Conservation (phyloP, 2,329 filamentous ascomycete genomes). For the Dactylellina haptotyla region DNA sequence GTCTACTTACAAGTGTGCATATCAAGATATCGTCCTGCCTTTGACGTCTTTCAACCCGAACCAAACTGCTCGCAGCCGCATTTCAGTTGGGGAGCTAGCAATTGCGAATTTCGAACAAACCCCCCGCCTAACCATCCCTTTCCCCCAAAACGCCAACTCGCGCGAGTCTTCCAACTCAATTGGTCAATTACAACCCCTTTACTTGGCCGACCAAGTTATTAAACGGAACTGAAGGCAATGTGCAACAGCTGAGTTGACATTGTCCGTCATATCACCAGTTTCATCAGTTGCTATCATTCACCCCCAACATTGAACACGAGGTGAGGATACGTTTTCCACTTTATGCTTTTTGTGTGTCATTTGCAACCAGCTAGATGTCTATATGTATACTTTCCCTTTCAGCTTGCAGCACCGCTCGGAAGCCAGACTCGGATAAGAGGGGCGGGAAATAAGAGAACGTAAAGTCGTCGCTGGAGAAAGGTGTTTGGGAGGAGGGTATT, state of each 20-base stretch:
- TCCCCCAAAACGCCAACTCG: slow-evolving; percentile 41
- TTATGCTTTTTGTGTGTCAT: not conserved
- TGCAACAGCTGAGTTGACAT: slow-evolving; percentile 16
- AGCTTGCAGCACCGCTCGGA: not conserved
- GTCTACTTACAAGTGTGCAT: no score
- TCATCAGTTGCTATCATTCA: not conserved
- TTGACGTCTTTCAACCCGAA: not conserved
- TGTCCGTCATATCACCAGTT: not conserved
- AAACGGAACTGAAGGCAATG: slow-evolving; percentile 34
- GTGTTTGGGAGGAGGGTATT: no score
- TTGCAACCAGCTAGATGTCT: not conserved
- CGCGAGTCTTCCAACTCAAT: slow-evolving; percentile 34
- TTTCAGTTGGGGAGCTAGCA: not conserved
- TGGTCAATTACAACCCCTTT: slow-evolving; percentile 48
- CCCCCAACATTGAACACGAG: slow-evolving; percentile 21
- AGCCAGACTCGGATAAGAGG: not conserved
- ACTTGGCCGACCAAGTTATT: slow-evolving; percentile 17
- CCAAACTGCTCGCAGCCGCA: not conserved
- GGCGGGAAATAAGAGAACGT: not conserved
- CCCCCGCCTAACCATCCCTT: slow-evolving; percentile 34
- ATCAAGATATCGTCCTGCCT: not conserved
- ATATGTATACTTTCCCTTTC: not conserved
- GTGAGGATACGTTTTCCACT: slow-evolving; percentile 29
- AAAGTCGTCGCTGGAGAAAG: no score
- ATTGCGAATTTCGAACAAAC: not conserved